Base-by-base conservation (phyloP, 2,329 filamentous ascomycete species). In the Stachybotrys elegans region DNA sequence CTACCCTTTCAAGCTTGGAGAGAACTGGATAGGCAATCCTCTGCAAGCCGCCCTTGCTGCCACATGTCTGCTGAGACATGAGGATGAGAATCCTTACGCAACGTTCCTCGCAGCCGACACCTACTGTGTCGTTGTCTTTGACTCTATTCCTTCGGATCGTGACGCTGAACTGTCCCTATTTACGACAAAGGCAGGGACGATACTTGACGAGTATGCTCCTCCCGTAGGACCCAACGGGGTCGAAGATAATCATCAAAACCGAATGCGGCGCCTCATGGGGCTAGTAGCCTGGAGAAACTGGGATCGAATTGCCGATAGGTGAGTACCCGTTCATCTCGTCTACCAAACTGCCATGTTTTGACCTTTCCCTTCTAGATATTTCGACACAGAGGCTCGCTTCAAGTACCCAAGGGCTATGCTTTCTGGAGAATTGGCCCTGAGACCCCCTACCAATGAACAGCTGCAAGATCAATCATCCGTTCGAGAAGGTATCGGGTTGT, bases 221-320 rank as follows among this genome's bases (percentile, higher is more conserved):
- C 52, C 48, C 1, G n/a, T 52, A 4, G 7, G 13, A 3, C 21
- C 6, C 5, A 35, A 7, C 3, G 23, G 44, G 2, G 16, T 11
- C 0, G 4, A n/a, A 3, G 27, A 23, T 9, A 32, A 19, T 5
- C 20, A 31, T 7, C 40, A 22, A n/a, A 27, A n/a, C n/a, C n/a
- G 38, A 2, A 5, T 44, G 16, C 55, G 52, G 16, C 57, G 57
- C 6, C 40, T 27, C 9, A 14, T 53, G 8, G 53, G 51, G 3
- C 40, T 59, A 9, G 5, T 57, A 6, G 29, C 56, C 23, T 57
- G 53, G 53, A 52, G 56, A 2, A 52, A 53, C 38, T 59, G 56
- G 57, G 52, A 57, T 21, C 46, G 41, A 21, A 57, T 55, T 20
- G 48, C 55, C 7, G 44, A 49, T 4, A 36, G 32, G 56, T 56